A percentile compares a stretch with the other conserved stretches of the same genome.
Evolutionary conservation across 441 rosid genomes (phyloP).

Genomic region (Cnidoscolus chayamansa): DNA sequence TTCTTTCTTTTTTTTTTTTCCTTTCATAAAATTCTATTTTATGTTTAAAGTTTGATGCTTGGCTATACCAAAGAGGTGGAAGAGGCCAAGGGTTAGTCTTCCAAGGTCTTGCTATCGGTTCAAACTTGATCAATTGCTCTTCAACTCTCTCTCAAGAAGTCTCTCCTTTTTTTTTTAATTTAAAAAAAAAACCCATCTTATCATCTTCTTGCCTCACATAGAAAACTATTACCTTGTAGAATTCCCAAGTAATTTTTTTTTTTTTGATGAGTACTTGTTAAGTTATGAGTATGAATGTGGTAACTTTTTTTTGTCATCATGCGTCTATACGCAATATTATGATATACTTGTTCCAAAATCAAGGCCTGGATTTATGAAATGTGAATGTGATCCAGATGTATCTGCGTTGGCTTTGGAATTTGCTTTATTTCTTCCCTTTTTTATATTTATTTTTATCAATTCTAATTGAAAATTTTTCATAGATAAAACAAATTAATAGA

Average conservation of each 20-base stretch:
- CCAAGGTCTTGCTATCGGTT: not conserved
- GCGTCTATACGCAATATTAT: not conserved
- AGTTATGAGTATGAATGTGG: not conserved
- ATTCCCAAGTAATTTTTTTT: not conserved
- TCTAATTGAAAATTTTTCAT: not conserved
- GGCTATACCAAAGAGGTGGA: constrained; percentile 23
- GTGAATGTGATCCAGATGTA: not conserved
- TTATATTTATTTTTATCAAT: too few relatives aligned
- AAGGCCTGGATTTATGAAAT: not conserved
- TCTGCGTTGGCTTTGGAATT: not conserved
- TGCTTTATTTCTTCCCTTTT: not conserved
- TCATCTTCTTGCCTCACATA: too few relatives aligned
- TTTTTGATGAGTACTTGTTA: not conserved
- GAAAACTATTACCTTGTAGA: not conserved
- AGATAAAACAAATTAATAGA: too few relatives aligned
- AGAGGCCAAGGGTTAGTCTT: not conserved
- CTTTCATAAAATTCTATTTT: not conserved
- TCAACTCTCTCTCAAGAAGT: constrained; percentile 10
- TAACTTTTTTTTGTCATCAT: not conserved
- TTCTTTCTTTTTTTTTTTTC: not conserved
- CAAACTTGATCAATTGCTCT: constrained; percentile 8
- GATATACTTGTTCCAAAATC: too few relatives aligned
- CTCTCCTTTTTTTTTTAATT: too few relatives aligned
- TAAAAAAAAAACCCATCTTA: too few relatives aligned
- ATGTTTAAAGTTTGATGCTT: constrained; percentile 23